Percentiles rank a stretch among this genome's conserved stretches.
These are phyloP conservation scores for Aquanectria penicillioides DNA, from an alignment of 2,329 filamentous ascomycete genomes.

Conservation along the genomic window DNA sequence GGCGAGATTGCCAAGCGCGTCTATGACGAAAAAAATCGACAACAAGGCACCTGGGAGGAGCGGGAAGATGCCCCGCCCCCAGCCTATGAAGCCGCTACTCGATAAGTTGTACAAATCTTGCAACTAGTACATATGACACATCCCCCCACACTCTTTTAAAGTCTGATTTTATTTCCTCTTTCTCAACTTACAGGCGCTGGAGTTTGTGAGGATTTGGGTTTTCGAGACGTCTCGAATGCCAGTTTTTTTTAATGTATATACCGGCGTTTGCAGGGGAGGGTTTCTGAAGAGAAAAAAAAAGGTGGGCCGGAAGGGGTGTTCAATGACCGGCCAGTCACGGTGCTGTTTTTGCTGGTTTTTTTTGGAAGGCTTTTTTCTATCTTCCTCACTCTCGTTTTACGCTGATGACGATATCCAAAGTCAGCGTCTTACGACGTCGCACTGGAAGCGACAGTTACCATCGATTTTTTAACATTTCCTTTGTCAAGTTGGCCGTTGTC, in stretches of 20 bases:
- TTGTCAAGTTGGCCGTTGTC: constrained; percentile 26
- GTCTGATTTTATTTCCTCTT: constrained; percentile 22
- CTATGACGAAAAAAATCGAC: constrained; percentile 81
- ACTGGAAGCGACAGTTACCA: constrained; percentile 22
- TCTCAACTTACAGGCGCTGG: constrained; percentile 35
- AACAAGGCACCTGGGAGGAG: constrained; percentile 54
- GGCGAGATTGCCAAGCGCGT: constrained; percentile 89
- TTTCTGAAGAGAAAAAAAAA: constrained; percentile 34
- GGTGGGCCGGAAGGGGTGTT: constrained; percentile 31
- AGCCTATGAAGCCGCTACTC: constrained; percentile 65
- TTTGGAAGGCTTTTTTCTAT: constrained; percentile 17
- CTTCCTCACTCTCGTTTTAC: constrained; percentile 25
- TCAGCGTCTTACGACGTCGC: constrained; percentile 19
- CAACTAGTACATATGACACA: constrained; percentile 26
- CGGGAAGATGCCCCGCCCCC: constrained; percentile 68
- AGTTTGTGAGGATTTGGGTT: constrained; percentile 30
- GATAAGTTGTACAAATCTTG: constrained; percentile 44
- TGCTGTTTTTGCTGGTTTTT: constrained; percentile 22
- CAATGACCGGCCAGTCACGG: constrained; percentile 24
- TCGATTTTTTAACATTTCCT: constrained; percentile 23
- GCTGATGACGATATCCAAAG: constrained; percentile 22
- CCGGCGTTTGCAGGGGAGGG: constrained; percentile 34
- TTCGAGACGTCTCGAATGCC: constrained; percentile 21
- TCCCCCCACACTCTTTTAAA: constrained; percentile 34
- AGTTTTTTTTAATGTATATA: constrained; percentile 31